phyloP scores from a whole-genome alignment of 768 basidiomycete species.

The Phaeotremella fagi region DNA sequence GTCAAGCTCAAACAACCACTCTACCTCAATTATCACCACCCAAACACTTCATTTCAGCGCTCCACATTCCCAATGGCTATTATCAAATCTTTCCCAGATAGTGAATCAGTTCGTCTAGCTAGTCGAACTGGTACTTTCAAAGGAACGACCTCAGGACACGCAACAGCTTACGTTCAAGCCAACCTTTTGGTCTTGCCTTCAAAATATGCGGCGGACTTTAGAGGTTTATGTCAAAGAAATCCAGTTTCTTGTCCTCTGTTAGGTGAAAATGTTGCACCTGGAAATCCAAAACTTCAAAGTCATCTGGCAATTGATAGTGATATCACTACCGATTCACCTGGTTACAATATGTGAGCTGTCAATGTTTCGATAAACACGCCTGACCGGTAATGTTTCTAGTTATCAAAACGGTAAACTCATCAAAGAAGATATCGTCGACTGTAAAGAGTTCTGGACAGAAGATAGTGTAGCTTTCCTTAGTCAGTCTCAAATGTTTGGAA shows the following conservation, averaged over 20 bases:
- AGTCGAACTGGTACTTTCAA: slow-evolving; percentile 11
- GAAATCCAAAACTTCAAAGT: slow-evolving; percentile 22
- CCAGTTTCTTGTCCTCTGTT: slow-evolving; percentile 41
- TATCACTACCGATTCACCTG: slow-evolving; percentile 28
- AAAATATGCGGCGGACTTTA: slow-evolving; percentile 35
- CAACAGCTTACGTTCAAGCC: slow-evolving; percentile 24
- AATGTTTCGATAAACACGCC: not conserved
- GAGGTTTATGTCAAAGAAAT: slow-evolving; percentile 34
- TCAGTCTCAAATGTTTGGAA: not conserved
- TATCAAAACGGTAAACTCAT: slow-evolving; percentile 22
- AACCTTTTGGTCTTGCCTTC: slow-evolving; percentile 36
- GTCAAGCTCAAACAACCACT: no score
- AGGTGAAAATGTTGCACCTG: slow-evolving; percentile 29
- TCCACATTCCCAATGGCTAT: not conserved
- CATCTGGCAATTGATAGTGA: slow-evolving; percentile 28
- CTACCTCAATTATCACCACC: not conserved
- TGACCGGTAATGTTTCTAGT: not conserved
- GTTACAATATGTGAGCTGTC: slow-evolving; percentile 24
- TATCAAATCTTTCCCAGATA: not conserved
- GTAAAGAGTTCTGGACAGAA: slow-evolving; percentile 27
- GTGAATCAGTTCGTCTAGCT: not conserved
- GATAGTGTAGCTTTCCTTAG: slow-evolving; percentile 28
- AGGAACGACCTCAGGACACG: slow-evolving; percentile 14
- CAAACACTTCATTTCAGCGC: not conserved
- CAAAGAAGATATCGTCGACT: slow-evolving; percentile 8